phyloP scores from a whole-genome alignment of 2,329 filamentous ascomycete species.

The Aspergillus candidus region DNA sequence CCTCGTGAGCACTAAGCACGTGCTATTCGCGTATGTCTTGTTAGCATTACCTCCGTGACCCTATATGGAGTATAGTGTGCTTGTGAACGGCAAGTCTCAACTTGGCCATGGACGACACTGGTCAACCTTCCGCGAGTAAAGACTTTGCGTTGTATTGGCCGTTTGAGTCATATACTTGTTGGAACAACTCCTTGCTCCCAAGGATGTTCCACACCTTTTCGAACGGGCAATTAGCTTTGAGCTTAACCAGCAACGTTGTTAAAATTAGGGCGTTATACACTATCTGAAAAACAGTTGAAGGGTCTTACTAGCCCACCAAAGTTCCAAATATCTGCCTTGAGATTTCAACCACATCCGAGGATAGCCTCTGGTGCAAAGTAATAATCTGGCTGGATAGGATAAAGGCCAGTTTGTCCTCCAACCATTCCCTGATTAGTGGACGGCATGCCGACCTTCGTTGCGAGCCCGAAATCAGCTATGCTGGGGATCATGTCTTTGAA shows the following conservation, averaged over 20 bases:
- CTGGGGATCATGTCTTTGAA: slow-evolving; percentile 17
- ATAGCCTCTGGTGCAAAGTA: slow-evolving; percentile 34
- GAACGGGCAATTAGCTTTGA: slow-evolving; percentile 5
- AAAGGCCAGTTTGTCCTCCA: slow-evolving; percentile 21
- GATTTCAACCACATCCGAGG: slow-evolving; percentile 30
- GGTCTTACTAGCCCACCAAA: slow-evolving; percentile 27
- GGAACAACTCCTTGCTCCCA: slow-evolving; percentile 27
- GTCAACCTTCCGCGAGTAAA: slow-evolving; percentile 38
- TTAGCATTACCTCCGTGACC: too few species aligned
- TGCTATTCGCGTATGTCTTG: too few species aligned
- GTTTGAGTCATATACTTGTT: slow-evolving; percentile 22
- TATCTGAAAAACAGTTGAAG: neutral
- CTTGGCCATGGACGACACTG: too few species aligned
- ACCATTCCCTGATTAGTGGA: slow-evolving; percentile 2
- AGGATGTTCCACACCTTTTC: slow-evolving; percentile 28
- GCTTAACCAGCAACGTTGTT: neutral
- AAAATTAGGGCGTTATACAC: too few species aligned
- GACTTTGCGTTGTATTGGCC: slow-evolving; percentile 26
- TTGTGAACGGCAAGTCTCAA: too few species aligned
- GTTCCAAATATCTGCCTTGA: slow-evolving; percentile 35
- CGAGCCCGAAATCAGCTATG: slow-evolving; percentile 19
- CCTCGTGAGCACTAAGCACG: too few species aligned
- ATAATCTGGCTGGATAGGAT: slow-evolving; percentile 38
- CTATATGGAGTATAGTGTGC: too few species aligned
- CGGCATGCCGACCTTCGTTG: slow-evolving; percentile 8